Evolutionary conservation across 352 stramenopile genomes (phyloP), one percentile per base, ranked within the genome.

Genomic region (Globisporangium takayamanum): DNA sequence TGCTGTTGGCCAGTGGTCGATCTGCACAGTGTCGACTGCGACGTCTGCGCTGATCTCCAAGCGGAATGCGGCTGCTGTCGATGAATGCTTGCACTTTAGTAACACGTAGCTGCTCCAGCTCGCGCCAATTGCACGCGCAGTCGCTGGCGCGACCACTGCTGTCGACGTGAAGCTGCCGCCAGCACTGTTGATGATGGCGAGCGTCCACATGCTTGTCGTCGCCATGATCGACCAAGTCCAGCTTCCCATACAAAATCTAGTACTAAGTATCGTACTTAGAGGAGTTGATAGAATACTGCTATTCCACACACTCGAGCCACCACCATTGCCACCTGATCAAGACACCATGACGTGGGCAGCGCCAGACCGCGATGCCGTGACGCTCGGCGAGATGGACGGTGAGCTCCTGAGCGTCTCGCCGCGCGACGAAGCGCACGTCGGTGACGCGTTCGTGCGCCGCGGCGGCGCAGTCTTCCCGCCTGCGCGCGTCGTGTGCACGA

Each of bases 391-490:
- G 67, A 74, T 89, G 49, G 63, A 77, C 55, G 77, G 80, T 37
- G 80, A 89, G 70, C 70, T 92, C 41, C 83, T 87, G 64, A 89
- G 78, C 62, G 76, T 90, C 20, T 76, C 75, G 2, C 69, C 77
- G 14, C 64, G 72, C 15, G 79, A 89, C 51, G 69, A 85, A 42
- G 57, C 68, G 14, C 79, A 84, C 55, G 16, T 89, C 4, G 80
- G 79, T 36, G 80, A 89, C 60, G 78, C 73, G 46, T 92, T 88
- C 52, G 66, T 88, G 30, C 76, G 78, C 5, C 74, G 69, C 22
- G 82, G 82, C 20, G 82, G 82, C 10, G 46, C 65, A 18, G 78
- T 87, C 11, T 80, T 89, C 51, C 62, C 74, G 6, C 69, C 76
- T 1, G 78, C 76, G 62, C 79, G 74, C 16, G 82, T 89, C 56